phyloP scores from a whole-genome alignment of 176 grass and related monocot species.

The Canna indica region DNA sequence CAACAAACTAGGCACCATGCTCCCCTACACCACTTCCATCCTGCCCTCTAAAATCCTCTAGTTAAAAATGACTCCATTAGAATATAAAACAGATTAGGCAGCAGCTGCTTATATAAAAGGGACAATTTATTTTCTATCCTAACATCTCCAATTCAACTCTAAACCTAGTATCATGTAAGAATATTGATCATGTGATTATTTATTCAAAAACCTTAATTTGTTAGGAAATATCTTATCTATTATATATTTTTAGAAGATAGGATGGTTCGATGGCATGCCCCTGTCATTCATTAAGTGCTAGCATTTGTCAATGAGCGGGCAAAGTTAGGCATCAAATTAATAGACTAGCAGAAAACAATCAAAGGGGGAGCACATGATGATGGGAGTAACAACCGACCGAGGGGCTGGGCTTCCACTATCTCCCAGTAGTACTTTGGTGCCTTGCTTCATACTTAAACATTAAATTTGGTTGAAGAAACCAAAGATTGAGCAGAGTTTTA shows the following conservation, averaged over 20 bases:
- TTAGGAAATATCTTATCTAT: too few species aligned
- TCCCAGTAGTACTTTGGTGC: neutral
- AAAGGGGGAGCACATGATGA: neutral
- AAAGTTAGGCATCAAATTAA: neutral
- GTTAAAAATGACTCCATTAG: neutral
- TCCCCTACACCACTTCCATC: neutral
- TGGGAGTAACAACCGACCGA: neutral
- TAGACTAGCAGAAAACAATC: neutral
- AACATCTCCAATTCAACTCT: too few species aligned
- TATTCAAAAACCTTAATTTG: too few species aligned
- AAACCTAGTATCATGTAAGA: too few species aligned
- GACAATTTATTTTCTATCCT: too few species aligned
- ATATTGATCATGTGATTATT: too few species aligned
- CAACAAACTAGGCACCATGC: neutral
- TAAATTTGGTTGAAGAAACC: neutral
- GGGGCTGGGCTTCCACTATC: neutral
- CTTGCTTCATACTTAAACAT: neutral
- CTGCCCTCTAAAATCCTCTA: neutral
- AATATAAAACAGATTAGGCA: too few species aligned
- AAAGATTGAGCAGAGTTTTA: neutral
- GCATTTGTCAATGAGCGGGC: neutral
- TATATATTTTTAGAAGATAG: too few species aligned
- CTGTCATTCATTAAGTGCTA: neutral
- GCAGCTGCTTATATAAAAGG: too few species aligned
- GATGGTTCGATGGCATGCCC: too few species aligned